Evolutionary conservation across 176 grass and related monocot genomes (phyloP).

Genomic region (Musa schizocarpa): DNA sequence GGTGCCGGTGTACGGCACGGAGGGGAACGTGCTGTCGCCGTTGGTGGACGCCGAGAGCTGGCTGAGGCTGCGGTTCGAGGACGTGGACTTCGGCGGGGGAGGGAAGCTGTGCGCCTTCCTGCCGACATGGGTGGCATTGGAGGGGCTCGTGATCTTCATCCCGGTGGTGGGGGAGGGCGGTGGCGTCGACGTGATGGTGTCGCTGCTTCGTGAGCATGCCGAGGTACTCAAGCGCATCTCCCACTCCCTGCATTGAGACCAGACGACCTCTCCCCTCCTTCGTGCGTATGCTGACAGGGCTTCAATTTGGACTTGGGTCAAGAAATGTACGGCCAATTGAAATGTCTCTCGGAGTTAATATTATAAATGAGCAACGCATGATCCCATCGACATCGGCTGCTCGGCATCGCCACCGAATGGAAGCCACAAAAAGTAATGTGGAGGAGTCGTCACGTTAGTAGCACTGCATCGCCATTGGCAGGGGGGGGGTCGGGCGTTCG

Average conservation of each 20-base stretch:
- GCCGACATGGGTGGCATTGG: constrained; percentile 31
- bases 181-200: constrained; percentile 39
- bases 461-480: too few relatives aligned
- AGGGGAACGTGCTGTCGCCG: constrained; percentile 24
- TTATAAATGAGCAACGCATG: too few relatives aligned
- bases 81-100: constrained; percentile 38
- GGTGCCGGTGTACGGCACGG: constrained; percentile 4
- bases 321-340: too few relatives aligned
- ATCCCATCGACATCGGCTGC: too few relatives aligned
- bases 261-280: too few relatives aligned
- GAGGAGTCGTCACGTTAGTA: too few relatives aligned
- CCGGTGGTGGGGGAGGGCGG: constrained; percentile 23
- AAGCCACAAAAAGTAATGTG: too few relatives aligned
- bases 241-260: constrained; percentile 24
- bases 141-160: constrained; percentile 38
- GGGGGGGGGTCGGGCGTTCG: too few relatives aligned
- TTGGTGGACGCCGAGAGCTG: constrained; percentile 36
- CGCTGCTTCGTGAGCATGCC: constrained; percentile 28
- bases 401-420: too few relatives aligned
- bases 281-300: too few relatives aligned
- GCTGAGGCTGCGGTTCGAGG: constrained; percentile 29
- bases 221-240: constrained; percentile 21
- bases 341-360: too few relatives aligned
- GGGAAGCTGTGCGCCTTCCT: constrained; percentile 21
- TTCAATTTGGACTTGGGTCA: too few relatives aligned